Evolutionary conservation across 441 rosid genomes (phyloP), one percentile per base, ranked within the genome.

Genomic region (Breynia disticha): DNA sequence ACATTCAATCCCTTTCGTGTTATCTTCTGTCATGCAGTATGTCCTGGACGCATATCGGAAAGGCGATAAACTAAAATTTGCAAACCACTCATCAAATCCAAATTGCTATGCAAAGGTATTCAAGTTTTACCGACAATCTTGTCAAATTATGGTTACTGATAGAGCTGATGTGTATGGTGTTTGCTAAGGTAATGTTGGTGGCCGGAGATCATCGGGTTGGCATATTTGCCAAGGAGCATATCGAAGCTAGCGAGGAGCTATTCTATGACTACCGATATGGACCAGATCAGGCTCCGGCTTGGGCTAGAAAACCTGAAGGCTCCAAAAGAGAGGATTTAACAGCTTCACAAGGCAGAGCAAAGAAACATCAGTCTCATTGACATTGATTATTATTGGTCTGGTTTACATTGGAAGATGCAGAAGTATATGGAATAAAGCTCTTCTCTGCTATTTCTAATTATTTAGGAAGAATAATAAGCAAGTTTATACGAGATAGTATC

Each of bases 191-290:
- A 69, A 75, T 82, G 84, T 68, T 75, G 67, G 98, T 87, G 65
- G 84, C 87, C 11, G 98, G 98, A 72, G 96, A 91, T 61, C 89
- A 91, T 47, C 76, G 94, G 55, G 94, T 87, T 9, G 96, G 98
- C 37, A 73, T 91, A 42, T 87, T 75, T 60, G 94, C 98, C 38
- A 67, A 61, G 54, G 90, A 77, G 66, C 83, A 46, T 16, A 91
- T 91, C 1, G 83, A 84, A 59, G 87, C 86, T 16, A 76, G 89
- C 12, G 96, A 91, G 55, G 98, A 91, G 72, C 82, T 87, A 32
- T 82, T 87, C 67, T 87, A 87, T 21, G 80, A 87, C 67, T 87
- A 91, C 46, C 73, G 83, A 11, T 91, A 91, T 48, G 86, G 86
- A 32, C 90, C 89, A 42, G 94, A 84, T 66, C 94, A 89, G 74